Conservation (phyloP, 257 asterid genomes). For the Solanum bulbocastanum region DNA sequence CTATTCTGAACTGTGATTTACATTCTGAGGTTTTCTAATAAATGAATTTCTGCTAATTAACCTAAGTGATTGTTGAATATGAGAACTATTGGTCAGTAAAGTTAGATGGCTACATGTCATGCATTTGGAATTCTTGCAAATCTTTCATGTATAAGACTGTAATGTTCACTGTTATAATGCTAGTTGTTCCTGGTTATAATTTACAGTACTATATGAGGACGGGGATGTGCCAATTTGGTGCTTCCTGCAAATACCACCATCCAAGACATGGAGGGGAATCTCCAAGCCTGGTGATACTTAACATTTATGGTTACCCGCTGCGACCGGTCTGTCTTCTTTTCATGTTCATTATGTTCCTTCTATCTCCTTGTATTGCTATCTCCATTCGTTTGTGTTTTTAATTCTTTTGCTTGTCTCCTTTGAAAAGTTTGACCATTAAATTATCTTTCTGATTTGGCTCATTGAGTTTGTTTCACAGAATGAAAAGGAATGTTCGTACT, state of each 20-base stretch:
- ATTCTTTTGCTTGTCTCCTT: background rate
- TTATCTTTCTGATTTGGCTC: conserved; percentile 7
- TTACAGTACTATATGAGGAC: conserved; percentile 72
- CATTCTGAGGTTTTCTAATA: background rate
- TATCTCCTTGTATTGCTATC: background rate
- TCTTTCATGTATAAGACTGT: background rate
- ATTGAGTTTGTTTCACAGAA: conserved; percentile 39
- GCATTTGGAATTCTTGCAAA: background rate
- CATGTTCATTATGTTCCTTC: background rate
- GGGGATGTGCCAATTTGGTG: conserved; percentile 64
- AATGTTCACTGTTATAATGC: background rate
- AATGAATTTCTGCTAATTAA: background rate
- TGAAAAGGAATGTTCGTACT: conserved; percentile 63
- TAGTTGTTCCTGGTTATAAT: conserved; percentile 4
- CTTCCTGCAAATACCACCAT: conserved; percentile 77
- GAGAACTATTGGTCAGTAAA: background rate
- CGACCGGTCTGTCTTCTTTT: conserved; percentile 11
- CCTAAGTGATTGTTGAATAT: background rate
- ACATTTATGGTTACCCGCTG: conserved; percentile 8
- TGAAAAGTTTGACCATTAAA: background rate
- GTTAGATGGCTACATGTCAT: background rate
- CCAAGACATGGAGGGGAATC: conserved; percentile 58
- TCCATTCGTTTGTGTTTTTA: background rate
- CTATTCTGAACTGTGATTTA: background rate
- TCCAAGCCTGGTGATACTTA: conserved; percentile 27